Evolutionary conservation across 768 basidiomycete genomes (phyloP).

Genomic region (Rhodotorula paludigena): DNA sequence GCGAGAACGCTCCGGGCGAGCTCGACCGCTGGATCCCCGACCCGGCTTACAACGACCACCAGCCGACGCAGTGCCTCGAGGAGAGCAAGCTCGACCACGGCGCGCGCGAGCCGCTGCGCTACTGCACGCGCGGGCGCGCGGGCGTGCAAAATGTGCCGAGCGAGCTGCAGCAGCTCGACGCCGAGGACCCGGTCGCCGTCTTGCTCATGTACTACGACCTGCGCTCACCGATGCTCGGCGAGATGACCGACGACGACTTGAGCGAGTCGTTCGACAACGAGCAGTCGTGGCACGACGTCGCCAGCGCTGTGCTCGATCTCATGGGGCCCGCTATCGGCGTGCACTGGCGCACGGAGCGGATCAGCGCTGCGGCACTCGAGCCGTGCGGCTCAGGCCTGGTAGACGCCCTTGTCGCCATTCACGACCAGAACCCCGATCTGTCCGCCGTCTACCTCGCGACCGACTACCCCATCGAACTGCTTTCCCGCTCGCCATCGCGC

Average conservation of each 20-base stretch:
- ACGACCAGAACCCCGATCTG: not conserved
- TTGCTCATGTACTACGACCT: conserved; percentile 23
- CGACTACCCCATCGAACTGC: conserved; percentile 19
- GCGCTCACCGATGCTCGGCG: conserved; percentile 8
- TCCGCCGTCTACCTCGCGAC: conserved; percentile 10
- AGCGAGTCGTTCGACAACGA: not conserved
- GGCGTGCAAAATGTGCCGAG: not conserved
- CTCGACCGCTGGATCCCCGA: not conserved
- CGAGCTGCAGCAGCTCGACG: conserved; percentile 3
- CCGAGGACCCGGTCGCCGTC: not conserved
- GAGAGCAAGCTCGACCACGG: not conserved
- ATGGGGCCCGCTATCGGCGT: not conserved
- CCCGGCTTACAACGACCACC: not conserved
- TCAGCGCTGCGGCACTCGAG: not conserved
- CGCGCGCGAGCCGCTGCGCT: not conserved
- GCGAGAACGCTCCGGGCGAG: not conserved
- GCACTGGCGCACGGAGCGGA: conserved; percentile 19
- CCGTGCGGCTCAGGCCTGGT: not conserved
- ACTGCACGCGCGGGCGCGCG: not conserved
- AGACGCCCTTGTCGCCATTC: not conserved
- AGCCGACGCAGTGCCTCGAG: not conserved
- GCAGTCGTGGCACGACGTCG: not conserved
- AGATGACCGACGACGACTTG: not conserved
- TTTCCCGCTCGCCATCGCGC: not conserved
- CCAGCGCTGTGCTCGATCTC: not conserved